Evolutionary conservation across 1,284 basidiomycete species (phyloP).

Genomic region (Meira nashicola): DNA sequence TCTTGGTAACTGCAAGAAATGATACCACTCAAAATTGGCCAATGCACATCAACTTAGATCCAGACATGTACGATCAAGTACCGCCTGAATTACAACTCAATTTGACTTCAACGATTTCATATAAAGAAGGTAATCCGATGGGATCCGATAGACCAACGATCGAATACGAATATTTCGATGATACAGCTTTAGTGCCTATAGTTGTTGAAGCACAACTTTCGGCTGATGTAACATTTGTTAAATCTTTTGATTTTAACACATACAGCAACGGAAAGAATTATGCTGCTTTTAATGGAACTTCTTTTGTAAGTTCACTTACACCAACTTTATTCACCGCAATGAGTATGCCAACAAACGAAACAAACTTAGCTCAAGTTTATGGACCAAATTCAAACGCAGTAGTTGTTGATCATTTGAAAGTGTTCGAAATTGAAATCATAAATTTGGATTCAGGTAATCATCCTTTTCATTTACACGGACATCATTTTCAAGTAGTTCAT

Average conservation of each 20-base stretch:
- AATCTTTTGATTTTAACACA: conserved; percentile 57
- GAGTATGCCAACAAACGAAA: conserved; percentile 64
- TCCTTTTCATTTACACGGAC: conserved; percentile 55
- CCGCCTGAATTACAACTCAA: conserved; percentile 43
- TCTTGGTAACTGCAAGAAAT: conserved; percentile 83
- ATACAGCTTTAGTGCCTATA: conserved; percentile 55
- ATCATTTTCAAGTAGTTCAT: conserved; percentile 59
- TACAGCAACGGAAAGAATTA: conserved; percentile 52
- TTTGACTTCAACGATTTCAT: conserved; percentile 38
- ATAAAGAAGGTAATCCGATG: conserved; percentile 22
- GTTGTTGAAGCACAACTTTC: conserved; percentile 44
- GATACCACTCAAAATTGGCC: conserved; percentile 77
- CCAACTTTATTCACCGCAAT: conserved; percentile 15
- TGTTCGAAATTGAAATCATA: conserved; percentile 73
- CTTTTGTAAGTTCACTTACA: conserved; percentile 20
- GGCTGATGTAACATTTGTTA: conserved; percentile 53
- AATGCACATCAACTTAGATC: conserved; percentile 83
- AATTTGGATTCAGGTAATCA: conserved; percentile 72
- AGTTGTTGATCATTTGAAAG: conserved; percentile 68
- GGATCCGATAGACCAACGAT: conserved; percentile 26
- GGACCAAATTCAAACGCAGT: conserved; percentile 57
- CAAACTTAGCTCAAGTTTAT: conserved; percentile 60
- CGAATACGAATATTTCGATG: conserved; percentile 53
- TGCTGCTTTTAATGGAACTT: conserved; percentile 55
- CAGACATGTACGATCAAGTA: conserved; percentile 55